Percentiles rank a stretch among this genome's conserved stretches.
Conservation (phyloP, 2,329 filamentous ascomycete species). For the Ceratocystis cubensis region DNA sequence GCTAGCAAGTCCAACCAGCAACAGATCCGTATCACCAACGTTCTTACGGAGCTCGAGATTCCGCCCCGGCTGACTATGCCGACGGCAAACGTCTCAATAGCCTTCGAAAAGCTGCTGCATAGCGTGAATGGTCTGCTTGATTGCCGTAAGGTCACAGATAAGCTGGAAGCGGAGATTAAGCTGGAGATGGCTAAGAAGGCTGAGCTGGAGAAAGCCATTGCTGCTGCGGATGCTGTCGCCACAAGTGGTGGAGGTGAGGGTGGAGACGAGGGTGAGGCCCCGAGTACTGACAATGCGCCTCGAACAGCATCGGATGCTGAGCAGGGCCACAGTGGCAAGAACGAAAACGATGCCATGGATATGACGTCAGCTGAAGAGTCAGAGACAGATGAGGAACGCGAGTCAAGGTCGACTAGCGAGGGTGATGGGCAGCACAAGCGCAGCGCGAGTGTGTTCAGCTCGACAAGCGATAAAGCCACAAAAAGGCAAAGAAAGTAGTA, state of each 20-base stretch:
- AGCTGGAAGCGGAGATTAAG: conserved; percentile 59
- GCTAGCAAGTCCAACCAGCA: conserved; percentile 65
- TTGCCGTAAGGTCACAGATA: conserved; percentile 60
- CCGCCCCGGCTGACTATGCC: conserved; percentile 59
- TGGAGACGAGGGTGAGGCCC: background rate
- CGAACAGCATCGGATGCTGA: background rate
- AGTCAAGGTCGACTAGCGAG: conserved; percentile 29
- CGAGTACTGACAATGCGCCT: too few relatives aligned
- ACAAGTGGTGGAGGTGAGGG: background rate
- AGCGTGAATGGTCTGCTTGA: conserved; percentile 59
- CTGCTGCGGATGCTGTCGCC: conserved; percentile 20
- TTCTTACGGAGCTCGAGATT: conserved; percentile 59
- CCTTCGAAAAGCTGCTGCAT: conserved; percentile 58
- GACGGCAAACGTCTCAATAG: conserved; percentile 55
- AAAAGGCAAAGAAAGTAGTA: conserved; percentile 46
- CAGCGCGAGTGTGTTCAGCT: conserved; percentile 70
- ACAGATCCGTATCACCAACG: conserved; percentile 60
- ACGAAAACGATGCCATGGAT: conserved; percentile 1
- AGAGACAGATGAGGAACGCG: conserved; percentile 27
- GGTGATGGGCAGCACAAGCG: conserved; percentile 47
- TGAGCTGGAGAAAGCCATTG: conserved; percentile 35
- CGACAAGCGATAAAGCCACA: conserved; percentile 49
- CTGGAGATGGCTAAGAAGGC: conserved; percentile 45
- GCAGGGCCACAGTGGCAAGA: background rate
- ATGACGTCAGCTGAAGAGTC: conserved; percentile 27